These are phyloP conservation scores for Volvariella volvacea DNA, from an alignment of 1,284 basidiomycete genomes.

Conservation along the genomic window DNA sequence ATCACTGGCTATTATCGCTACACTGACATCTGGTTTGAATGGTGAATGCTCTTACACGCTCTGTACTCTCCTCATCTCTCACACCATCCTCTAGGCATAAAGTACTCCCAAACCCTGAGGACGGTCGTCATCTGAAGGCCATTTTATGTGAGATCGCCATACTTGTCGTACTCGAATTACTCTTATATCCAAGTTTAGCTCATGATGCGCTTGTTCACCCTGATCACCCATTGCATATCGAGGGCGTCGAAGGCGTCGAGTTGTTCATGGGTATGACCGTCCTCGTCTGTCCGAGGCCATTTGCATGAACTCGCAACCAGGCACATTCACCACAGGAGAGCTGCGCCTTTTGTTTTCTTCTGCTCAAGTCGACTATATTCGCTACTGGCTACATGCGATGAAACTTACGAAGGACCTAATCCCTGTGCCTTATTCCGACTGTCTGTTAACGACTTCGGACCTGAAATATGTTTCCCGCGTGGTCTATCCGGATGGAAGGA, in stretches of 20 bases:
- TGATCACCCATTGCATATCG: slow-evolving; percentile 65
- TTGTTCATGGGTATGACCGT: slow-evolving; percentile 58
- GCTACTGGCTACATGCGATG: slow-evolving; percentile 79
- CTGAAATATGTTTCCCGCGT: slow-evolving; percentile 51
- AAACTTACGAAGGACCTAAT: slow-evolving; percentile 57
- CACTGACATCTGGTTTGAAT: slow-evolving; percentile 73
- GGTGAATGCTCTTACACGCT: slow-evolving; percentile 28
- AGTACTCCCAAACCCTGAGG: slow-evolving; percentile 30
- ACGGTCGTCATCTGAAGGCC: slow-evolving; percentile 61
- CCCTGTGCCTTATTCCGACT: slow-evolving; percentile 68
- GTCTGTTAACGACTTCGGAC: slow-evolving; percentile 49
- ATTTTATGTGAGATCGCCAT: slow-evolving; percentile 34
- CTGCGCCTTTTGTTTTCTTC: slow-evolving; percentile 73
- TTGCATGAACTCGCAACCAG: slow-evolving; percentile 18
- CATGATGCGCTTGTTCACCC: slow-evolving; percentile 59
- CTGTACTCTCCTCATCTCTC: slow-evolving; percentile 4
- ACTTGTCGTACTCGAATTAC: neutral
- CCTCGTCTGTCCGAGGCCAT: neutral
- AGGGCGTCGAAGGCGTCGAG: slow-evolving; percentile 56
- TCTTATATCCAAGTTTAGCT: slow-evolving; percentile 26
- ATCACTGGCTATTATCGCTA: slow-evolving; percentile 72
- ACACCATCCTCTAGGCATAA: slow-evolving; percentile 19
- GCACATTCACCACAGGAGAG: slow-evolving; percentile 59
- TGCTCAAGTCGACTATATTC: slow-evolving; percentile 76
- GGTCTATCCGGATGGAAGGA: slow-evolving; percentile 45